Percentiles rank a stretch among this genome's conserved stretches.
Evolutionary conservation across 1,139 yeast species (phyloP).

Genomic region (Suhomyces guaymorum): DNA sequence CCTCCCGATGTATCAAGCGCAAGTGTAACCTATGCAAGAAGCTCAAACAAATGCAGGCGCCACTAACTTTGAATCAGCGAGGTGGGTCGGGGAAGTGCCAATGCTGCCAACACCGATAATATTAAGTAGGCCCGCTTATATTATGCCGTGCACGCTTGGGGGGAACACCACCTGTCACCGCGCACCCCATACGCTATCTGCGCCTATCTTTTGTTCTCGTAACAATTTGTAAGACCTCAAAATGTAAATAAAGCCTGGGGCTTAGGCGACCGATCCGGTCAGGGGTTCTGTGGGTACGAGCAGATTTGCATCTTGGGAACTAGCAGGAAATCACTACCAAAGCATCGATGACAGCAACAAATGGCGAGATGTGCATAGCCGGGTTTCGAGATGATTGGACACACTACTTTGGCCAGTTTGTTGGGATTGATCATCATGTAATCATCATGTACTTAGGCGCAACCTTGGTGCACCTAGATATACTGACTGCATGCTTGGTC

Average conservation of each 20-base stretch:
- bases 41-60: no score
- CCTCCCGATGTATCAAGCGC: conserved; percentile 2
- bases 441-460: background rate
- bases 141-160: background rate
- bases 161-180: background rate
- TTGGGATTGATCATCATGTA: no score
- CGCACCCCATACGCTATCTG: background rate
- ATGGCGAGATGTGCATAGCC: no score
- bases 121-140: background rate
- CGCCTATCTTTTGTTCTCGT: conserved; percentile 2
- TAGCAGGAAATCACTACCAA: no score
- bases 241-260: conserved; percentile 11
- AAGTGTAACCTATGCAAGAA: background rate
- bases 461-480: conserved; percentile 1
- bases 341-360: no score
- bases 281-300: conserved; percentile 4
- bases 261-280: conserved; percentile 2
- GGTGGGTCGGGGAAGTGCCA: no score
- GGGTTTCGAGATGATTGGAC: no score
- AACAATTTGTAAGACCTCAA: conserved; percentile 11
- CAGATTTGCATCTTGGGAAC: no score
- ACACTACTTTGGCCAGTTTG: no score
- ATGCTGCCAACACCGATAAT: conserved; percentile 2
- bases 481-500: conserved; percentile 1
- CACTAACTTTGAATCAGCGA: no score